Percentiles rank a stretch among this genome's conserved stretches.
Conservation (phyloP, 2,329 filamentous ascomycete species). For the Pochonia chlamydosporia region DNA sequence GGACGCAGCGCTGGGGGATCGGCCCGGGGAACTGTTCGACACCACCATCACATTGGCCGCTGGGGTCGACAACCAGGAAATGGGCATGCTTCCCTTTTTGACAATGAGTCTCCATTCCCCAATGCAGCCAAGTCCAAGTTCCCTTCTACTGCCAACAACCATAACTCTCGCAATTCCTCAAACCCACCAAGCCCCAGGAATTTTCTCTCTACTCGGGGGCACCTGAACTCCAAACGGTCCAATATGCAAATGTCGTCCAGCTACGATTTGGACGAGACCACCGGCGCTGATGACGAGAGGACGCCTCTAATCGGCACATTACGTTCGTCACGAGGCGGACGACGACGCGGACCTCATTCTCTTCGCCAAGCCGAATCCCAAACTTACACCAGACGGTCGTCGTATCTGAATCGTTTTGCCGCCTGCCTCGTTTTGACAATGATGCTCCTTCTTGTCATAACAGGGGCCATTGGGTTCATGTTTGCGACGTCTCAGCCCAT, state of each 20-base stretch:
- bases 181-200: constrained; percentile 66
- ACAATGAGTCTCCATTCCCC: constrained; percentile 73
- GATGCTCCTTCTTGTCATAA: constrained; percentile 73
- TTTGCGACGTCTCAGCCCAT: constrained; percentile 88
- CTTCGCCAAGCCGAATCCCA: constrained; percentile 70
- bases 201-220: constrained; percentile 30
- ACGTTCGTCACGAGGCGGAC: constrained; percentile 52
- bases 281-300: constrained; percentile 77
- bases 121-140: constrained; percentile 60
- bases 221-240: constrained; percentile 38
- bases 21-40: constrained; percentile 60
- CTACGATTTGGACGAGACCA: constrained; percentile 77
- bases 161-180: constrained; percentile 52
- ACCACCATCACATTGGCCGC: constrained; percentile 69
- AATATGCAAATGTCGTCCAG: constrained; percentile 54
- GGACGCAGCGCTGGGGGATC: constrained; percentile 56
- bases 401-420: constrained; percentile 69
- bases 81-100: constrained; percentile 64
- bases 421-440: constrained; percentile 80
- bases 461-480: constrained; percentile 83
- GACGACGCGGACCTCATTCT: constrained; percentile 48
- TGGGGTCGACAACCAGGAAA: constrained; percentile 67
- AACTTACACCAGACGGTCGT: constrained; percentile 55
- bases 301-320: constrained; percentile 68
- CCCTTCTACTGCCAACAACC: constrained; percentile 34